A percentile compares a stretch with the other conserved stretches of the same genome.
phyloP scores from a whole-genome alignment of 1,139 yeast species.

The Nematodospora anomalae region DNA sequence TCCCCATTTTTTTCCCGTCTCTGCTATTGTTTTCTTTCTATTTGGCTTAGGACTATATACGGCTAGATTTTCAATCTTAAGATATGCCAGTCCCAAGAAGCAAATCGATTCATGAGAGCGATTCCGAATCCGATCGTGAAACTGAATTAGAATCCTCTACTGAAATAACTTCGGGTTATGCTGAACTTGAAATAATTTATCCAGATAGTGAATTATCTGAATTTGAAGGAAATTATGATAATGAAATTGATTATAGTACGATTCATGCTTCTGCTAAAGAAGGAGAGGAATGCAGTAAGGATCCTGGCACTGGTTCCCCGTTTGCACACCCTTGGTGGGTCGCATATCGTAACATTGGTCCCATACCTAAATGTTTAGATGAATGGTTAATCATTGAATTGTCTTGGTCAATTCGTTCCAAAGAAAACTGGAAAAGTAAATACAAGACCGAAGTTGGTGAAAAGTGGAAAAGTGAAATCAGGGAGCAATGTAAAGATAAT shows the following conservation, averaged over 20 bases:
- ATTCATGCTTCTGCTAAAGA: too few relatives aligned
- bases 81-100: slow-evolving; percentile 10
- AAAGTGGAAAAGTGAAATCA: slow-evolving; percentile 35
- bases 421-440: slow-evolving; percentile 35
- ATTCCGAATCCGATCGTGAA: slow-evolving; percentile 3
- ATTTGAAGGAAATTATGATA: too few relatives aligned
- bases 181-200: too few relatives aligned
- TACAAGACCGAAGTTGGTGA: slow-evolving; percentile 24
- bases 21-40: too few relatives aligned
- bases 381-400: slow-evolving; percentile 28
- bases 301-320: slow-evolving; percentile 10
- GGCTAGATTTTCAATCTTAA: too few relatives aligned
- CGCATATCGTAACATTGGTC: slow-evolving; percentile 18
- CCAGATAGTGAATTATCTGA: too few relatives aligned
- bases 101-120: slow-evolving; percentile 3
- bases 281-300: too few relatives aligned
- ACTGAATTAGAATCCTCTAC: too few relatives aligned
- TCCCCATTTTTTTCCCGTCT: too few relatives aligned
- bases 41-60: too few relatives aligned
- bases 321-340: slow-evolving; percentile 16
- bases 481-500: slow-evolving; percentile 16
- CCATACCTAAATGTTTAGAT: slow-evolving; percentile 19
- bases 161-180: too few relatives aligned
- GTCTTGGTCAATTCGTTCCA: slow-evolving; percentile 26
- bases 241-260: too few relatives aligned